Conservation (phyloP, 2,329 filamentous ascomycete genomes). For the Neocatenulostroma microsporum region DNA sequence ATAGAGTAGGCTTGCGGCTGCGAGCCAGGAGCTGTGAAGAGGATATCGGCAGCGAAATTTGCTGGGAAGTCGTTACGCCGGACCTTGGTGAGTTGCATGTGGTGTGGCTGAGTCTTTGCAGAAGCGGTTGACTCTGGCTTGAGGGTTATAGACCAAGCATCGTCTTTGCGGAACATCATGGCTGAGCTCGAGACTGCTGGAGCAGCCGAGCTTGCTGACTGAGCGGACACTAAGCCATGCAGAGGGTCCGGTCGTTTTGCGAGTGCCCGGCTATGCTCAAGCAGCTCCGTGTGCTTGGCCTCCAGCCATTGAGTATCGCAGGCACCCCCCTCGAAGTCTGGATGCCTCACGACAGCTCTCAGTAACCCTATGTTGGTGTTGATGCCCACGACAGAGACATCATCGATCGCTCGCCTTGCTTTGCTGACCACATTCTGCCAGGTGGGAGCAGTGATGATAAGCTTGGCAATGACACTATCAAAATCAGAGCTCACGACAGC, state of each 20-base stretch:
- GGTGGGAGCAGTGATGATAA: slow-evolving; percentile 48
- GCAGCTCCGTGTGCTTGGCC: slow-evolving; percentile 36
- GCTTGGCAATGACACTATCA: slow-evolving; percentile 53
- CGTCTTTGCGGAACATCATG: slow-evolving; percentile 50
- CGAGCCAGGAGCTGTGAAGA: slow-evolving; percentile 37
- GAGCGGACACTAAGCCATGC: slow-evolving; percentile 16
- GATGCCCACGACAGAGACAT: slow-evolving; percentile 49
- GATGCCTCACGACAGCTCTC: slow-evolving; percentile 45
- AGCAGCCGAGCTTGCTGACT: slow-evolving; percentile 19
- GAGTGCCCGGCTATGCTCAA: slow-evolving; percentile 23
- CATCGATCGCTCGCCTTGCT: slow-evolving; percentile 47
- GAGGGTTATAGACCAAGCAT: slow-evolving; percentile 50
- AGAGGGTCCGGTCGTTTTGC: slow-evolving; percentile 14
- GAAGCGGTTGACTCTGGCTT: slow-evolving; percentile 24
- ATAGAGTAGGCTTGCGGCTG: slow-evolving; percentile 34
- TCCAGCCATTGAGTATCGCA: slow-evolving; percentile 55
- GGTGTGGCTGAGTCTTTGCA: slow-evolving; percentile 33
- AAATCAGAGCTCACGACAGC: slow-evolving; percentile 48
- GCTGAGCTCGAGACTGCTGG: slow-evolving; percentile 31
- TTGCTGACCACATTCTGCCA: slow-evolving; percentile 50
- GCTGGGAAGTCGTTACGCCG: slow-evolving; percentile 54
- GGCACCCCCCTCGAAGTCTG: slow-evolving; percentile 41
- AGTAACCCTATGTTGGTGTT: slow-evolving; percentile 52
- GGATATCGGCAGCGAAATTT: slow-evolving; percentile 46
- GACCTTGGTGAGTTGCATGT: slow-evolving; percentile 48